These are phyloP conservation scores for Fusarium subglutinans DNA, from an alignment of 2,329 filamentous ascomycete species.

Conservation along the genomic window DNA sequence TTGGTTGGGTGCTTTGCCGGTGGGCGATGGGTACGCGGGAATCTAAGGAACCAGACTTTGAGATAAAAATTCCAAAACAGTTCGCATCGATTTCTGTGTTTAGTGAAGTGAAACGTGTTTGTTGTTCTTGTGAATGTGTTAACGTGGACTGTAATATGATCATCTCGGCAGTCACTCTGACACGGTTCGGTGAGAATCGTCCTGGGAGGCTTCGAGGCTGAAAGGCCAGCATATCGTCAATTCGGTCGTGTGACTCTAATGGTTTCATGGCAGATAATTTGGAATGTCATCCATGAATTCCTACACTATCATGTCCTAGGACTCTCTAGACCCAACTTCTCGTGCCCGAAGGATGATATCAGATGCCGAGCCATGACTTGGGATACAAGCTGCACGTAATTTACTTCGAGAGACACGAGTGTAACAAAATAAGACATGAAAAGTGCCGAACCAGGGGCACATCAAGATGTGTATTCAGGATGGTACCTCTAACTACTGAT, in stretches of 20 bases:
- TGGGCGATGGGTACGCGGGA: slow-evolving; percentile 14
- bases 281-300: neutral
- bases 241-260: neutral
- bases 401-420: slow-evolving; percentile 3
- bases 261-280: neutral
- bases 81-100: slow-evolving; percentile 14
- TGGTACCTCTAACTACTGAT: slow-evolving; percentile 30
- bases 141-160: neutral
- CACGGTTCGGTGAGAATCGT: too few species aligned
- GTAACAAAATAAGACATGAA: slow-evolving; percentile 20
- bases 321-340: neutral
- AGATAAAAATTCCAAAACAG: slow-evolving; percentile 25
- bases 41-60: slow-evolving; percentile 7
- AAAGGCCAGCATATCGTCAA: neutral
- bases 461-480: slow-evolving; percentile 20
- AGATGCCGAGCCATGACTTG: neutral
- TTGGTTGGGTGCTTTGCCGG: slow-evolving; percentile 19
- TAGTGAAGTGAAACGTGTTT: slow-evolving; percentile 15
- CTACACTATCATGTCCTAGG: neutral
- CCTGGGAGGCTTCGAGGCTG: neutral
- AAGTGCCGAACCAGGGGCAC: slow-evolving; percentile 25
- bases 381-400: neutral
- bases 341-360: neutral
- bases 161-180: neutral
- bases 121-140: neutral